These are phyloP conservation scores for Crassisporium funariophilum DNA, from an alignment of 768 basidiomycete species.

Conservation along the genomic window DNA sequence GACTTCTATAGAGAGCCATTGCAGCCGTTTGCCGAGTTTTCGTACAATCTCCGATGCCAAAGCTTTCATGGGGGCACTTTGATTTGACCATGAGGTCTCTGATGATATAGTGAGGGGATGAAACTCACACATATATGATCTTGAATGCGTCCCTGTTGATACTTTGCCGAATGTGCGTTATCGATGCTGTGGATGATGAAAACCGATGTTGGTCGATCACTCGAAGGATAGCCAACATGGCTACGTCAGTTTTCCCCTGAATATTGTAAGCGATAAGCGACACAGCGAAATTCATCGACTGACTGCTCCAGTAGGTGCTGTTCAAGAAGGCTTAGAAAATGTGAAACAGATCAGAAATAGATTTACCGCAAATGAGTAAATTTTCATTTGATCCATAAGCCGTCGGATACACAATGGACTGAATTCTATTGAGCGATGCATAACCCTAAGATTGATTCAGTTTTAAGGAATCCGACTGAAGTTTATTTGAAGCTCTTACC, in stretches of 20 bases:
- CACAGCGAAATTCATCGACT: constrained; percentile 31
- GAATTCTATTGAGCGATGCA: constrained; percentile 84
- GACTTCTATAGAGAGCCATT: constrained; percentile 86
- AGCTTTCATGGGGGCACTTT: constrained; percentile 97
- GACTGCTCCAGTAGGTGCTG: constrained; percentile 98
- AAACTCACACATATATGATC: constrained; percentile 89
- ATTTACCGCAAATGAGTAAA: constrained; percentile 85
- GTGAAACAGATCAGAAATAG: constrained; percentile 1
- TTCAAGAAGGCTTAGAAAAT: constrained; percentile 1
- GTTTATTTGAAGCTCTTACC: constrained; percentile 41
- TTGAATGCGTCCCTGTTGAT: constrained; percentile 83
- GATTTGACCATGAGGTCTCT: constrained; percentile 3
- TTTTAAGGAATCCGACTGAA: constrained; percentile 1
- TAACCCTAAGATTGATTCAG: constrained; percentile 63
- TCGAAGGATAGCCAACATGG: constrained; percentile 90
- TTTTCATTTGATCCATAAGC: constrained; percentile 97
- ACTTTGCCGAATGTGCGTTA: constrained; percentile 40
- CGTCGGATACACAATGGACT: constrained; percentile 91
- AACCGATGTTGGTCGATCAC: constrained; percentile 72
- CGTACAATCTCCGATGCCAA: constrained; percentile 93
- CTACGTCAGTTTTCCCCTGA: constrained; percentile 99
- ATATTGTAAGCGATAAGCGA: constrained; percentile 12
- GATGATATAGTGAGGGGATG: background rate
- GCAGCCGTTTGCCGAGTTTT: constrained; percentile 86
- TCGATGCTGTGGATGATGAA: constrained; percentile 14